Percentiles rank a stretch among this genome's conserved stretches.
Evolutionary conservation across 2,329 filamentous ascomycete species (phyloP).

Genomic region (Sclerotiophoma versabilis): DNA sequence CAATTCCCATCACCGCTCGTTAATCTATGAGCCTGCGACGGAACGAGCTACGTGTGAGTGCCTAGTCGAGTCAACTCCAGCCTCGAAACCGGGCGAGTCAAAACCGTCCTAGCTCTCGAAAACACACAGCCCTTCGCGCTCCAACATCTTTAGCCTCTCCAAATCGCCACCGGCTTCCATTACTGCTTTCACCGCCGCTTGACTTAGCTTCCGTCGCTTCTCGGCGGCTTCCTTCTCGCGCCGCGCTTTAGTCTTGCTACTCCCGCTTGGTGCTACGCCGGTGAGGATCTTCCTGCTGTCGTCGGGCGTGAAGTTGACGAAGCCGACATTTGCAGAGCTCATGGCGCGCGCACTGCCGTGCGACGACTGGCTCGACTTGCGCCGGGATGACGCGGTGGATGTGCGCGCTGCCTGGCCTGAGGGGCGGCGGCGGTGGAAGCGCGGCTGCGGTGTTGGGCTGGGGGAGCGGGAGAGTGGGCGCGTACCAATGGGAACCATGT

Average conservation of each 20-base stretch:
- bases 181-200: slow-evolving; percentile 73
- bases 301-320: slow-evolving; percentile 88
- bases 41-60: not conserved
- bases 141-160: slow-evolving; percentile 51
- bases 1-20: not conserved
- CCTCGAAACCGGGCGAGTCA: not conserved
- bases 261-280: slow-evolving; percentile 90
- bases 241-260: slow-evolving; percentile 91
- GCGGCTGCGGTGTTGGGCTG: slow-evolving; percentile 33
- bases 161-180: slow-evolving; percentile 73
- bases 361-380: slow-evolving; percentile 6
- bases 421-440: slow-evolving; percentile 35
- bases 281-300: slow-evolving; percentile 82
- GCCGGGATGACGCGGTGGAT: slow-evolving; percentile 4
- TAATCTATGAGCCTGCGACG: slow-evolving; percentile 5
- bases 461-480: slow-evolving; percentile 33
- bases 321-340: slow-evolving; percentile 60
- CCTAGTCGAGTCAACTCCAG: not conserved
- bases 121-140: slow-evolving; percentile 50
- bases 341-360: slow-evolving; percentile 53
- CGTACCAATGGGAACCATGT: slow-evolving; percentile 31
- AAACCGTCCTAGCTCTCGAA: slow-evolving; percentile 25
- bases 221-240: slow-evolving; percentile 88
- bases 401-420: slow-evolving; percentile 15
- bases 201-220: slow-evolving; percentile 71